Evolutionary conservation across 1,284 basidiomycete species (phyloP), one percentile per base, ranked within the genome.

Genomic region (Dichomitus squalens): DNA sequence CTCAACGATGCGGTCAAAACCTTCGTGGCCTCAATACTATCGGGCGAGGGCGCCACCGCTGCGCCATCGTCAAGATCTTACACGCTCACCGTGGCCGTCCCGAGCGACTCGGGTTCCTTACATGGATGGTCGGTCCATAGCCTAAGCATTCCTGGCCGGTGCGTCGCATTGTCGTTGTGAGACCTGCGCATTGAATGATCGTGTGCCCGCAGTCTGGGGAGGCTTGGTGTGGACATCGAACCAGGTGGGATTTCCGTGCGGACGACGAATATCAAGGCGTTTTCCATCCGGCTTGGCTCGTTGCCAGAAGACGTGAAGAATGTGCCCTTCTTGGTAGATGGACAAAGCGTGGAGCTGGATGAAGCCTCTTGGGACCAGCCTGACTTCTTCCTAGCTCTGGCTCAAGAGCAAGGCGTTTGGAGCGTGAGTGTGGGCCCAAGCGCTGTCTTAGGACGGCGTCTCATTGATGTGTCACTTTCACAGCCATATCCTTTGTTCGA

Each of bases 51-150:
- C 23, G 2, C 21, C 12, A 35, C 47, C 4, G 3, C 11, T 12
- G 5, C 39, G 23, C 2, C 40, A 20, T 23, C 51, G 4, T 40
- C 53, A 23, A 57, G 46, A 21, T 61, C 61, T 2, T 92, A 92
- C 67, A 90, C 86, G 1, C 68, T 93, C 43, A 92, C 90, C 0
- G 84, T 87, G 1, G 78, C 83, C 3, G 75, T 79, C 35, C 90
- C 92, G 1, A 61, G 72, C 2, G 88, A 90, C 65, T 84, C 81
- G 53, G 88, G 88, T 2, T 76, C 86, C 3, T 68, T 91, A 53
- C 77, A 85, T 64, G 89, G 89, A 1, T 91, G 83, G 79, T 78
- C 71, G 50, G 81, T 93, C 34, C 74, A 80, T 46, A 73, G 75
- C 33, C 67, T 91, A 34, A 61, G 64, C 1, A 69, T 79, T 21